phyloP scores from a whole-genome alignment of 805 yeast genomes.

The Candida golubevii region DNA sequence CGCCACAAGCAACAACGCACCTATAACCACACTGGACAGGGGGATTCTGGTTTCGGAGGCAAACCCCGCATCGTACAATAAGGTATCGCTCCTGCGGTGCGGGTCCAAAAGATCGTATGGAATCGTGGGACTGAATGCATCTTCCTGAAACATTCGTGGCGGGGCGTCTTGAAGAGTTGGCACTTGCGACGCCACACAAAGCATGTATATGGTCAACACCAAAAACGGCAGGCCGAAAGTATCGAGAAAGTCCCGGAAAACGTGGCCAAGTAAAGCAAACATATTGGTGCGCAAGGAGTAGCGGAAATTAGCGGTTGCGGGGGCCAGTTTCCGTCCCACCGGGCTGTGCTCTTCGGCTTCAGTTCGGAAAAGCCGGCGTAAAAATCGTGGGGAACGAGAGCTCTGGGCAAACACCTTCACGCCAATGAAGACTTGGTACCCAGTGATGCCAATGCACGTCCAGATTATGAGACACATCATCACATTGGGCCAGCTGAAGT shows the following conservation, averaged over 20 bases:
- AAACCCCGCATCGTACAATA: neutral
- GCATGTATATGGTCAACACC: slow-evolving; percentile 34
- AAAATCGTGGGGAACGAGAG: neutral
- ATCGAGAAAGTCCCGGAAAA: slow-evolving; percentile 28
- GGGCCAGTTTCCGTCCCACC: neutral
- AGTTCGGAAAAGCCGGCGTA: slow-evolving; percentile 4
- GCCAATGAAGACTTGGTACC: slow-evolving; percentile 20
- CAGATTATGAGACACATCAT: slow-evolving; percentile 31
- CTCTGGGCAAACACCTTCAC: slow-evolving; percentile 11
- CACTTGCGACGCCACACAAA: slow-evolving; percentile 19
- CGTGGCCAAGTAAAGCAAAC: slow-evolving; percentile 28
- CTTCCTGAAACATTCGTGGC: neutral
- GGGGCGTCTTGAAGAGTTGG: slow-evolving; percentile 10
- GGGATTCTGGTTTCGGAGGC: slow-evolving; percentile 4
- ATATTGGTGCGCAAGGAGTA: slow-evolving; percentile 11
- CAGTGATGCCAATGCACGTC: slow-evolving; percentile 21
- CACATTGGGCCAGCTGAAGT: slow-evolving; percentile 42
- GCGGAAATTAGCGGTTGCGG: neutral
- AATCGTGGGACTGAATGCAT: slow-evolving; percentile 23
- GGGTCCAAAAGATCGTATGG: slow-evolving; percentile 23
- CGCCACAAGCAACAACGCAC: slow-evolving; percentile 24
- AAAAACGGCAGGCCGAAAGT: slow-evolving; percentile 43
- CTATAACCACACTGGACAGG: slow-evolving; percentile 25
- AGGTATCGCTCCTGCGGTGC: too few relatives aligned
- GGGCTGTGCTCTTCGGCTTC: neutral